These are phyloP conservation scores for Trypanosoma boissoni DNA, from an alignment of 208 protist genomes.

Conservation along the genomic window DNA sequence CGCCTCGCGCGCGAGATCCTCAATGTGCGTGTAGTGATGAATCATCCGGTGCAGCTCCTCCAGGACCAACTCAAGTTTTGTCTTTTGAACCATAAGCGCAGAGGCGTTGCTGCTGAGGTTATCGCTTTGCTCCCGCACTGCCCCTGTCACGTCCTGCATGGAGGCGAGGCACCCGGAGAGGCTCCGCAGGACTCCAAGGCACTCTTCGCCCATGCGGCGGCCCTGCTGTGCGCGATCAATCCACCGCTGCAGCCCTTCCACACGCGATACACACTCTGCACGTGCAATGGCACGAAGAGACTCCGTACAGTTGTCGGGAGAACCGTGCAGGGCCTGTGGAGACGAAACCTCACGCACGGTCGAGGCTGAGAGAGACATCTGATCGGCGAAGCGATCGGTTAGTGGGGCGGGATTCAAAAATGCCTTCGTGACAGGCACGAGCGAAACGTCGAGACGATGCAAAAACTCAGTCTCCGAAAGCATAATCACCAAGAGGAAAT, in stretches of 20 bases:
- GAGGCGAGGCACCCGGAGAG: slow-evolving; percentile 41
- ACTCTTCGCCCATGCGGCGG: slow-evolving; percentile 38
- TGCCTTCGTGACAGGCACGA: slow-evolving; percentile 37
- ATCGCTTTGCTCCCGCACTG: slow-evolving; percentile 77
- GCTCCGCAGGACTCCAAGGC: slow-evolving; percentile 38
- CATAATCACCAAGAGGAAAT: slow-evolving; percentile 12
- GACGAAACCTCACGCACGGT: neutral
- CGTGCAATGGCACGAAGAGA: slow-evolving; percentile 24
- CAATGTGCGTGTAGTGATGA: slow-evolving; percentile 76
- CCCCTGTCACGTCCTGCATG: slow-evolving; percentile 64
- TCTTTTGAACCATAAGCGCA: slow-evolving; percentile 66
- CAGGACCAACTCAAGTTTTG: slow-evolving; percentile 69
- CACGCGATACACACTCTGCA: slow-evolving; percentile 34
- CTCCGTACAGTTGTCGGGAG: slow-evolving; percentile 1
- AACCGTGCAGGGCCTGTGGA: neutral
- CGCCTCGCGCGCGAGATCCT: slow-evolving; percentile 62
- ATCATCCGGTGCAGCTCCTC: slow-evolving; percentile 69
- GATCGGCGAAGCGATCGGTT: slow-evolving; percentile 13
- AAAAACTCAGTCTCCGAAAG: slow-evolving; percentile 27
- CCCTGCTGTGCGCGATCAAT: slow-evolving; percentile 40
- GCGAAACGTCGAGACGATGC: slow-evolving; percentile 42
- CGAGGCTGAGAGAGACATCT: neutral
- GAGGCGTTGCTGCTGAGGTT: slow-evolving; percentile 72
- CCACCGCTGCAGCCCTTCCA: slow-evolving; percentile 48
- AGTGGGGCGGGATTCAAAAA: slow-evolving; percentile 50